These are phyloP conservation scores for Hypoxylon sp. DNA, from an alignment of 2,329 filamentous ascomycete species.

Conservation along the genomic window DNA sequence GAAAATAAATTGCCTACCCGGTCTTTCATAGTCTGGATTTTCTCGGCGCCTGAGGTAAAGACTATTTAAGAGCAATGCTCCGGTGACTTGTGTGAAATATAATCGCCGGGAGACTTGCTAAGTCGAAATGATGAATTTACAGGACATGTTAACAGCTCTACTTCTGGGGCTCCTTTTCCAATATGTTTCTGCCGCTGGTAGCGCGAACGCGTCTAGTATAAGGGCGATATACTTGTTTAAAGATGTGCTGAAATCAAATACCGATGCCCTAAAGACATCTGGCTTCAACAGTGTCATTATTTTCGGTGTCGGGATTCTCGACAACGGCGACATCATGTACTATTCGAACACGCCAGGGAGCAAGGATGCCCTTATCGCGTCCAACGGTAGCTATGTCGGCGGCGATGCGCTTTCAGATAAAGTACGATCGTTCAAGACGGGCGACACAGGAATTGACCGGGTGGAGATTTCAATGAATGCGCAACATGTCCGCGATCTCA, in stretches of 20 bases:
- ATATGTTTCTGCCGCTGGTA: slow-evolving; percentile 32
- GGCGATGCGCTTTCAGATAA: slow-evolving; percentile 64
- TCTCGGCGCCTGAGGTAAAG: slow-evolving; percentile 4
- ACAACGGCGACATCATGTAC: slow-evolving; percentile 62
- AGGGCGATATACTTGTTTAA: slow-evolving; percentile 59
- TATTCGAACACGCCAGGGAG: slow-evolving; percentile 61
- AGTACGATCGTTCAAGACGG: slow-evolving; percentile 59
- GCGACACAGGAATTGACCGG: slow-evolving; percentile 54
- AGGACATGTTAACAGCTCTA: slow-evolving; percentile 32
- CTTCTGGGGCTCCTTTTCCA: slow-evolving; percentile 41
- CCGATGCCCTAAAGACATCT: slow-evolving; percentile 57
- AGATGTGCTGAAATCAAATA: slow-evolving; percentile 63
- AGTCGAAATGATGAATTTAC: slow-evolving; percentile 31
- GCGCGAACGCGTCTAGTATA: slow-evolving; percentile 44
- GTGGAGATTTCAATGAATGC: slow-evolving; percentile 63
- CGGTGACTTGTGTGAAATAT: background rate
- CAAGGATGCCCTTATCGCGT: slow-evolving; percentile 56
- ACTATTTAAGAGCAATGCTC: slow-evolving; percentile 21
- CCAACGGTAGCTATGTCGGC: slow-evolving; percentile 62
- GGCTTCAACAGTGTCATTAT: slow-evolving; percentile 62
- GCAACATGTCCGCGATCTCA: slow-evolving; percentile 58
- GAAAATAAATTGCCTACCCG: slow-evolving; percentile 19
- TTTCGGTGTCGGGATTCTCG: slow-evolving; percentile 61
- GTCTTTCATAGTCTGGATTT: slow-evolving; percentile 13
- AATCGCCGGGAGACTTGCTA: background rate